Base-by-base conservation (phyloP, 768 basidiomycete species). In the Tremella fuciformis region DNA sequence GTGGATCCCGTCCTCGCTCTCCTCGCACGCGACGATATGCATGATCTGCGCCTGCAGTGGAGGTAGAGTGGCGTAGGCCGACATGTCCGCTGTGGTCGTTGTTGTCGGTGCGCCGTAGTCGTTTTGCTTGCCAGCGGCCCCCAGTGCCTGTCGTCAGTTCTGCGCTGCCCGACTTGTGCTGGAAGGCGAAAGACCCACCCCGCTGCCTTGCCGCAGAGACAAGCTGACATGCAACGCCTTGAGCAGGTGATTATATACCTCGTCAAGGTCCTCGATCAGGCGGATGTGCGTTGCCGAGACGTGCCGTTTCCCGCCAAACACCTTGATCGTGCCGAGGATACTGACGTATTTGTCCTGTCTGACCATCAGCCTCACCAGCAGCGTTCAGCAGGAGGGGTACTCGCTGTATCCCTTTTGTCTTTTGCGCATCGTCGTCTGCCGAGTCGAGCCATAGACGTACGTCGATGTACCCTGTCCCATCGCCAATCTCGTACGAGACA, bases 311-410 rank as follows among this genome's bases (percentile, higher is more conserved):
- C 82, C 84, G 38, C 84, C 83, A 74, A 94, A 96, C 13, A 80
- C 82, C 76, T 94, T 94, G 60, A 98, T 78, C 13, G 80, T 80
- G 11, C 94, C 94, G 26, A 88, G 83, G 46, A 93, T 84, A 15
- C 88, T 85, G 38, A 92, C 86, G 73, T 87, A 91, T 41, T 80
- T 80, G n/a, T 84, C 82, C 74, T 87, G 86, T 52, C 90, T 93
- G 69, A 8, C 3, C 16, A 34, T 53, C 51, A 58, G 56, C 61
- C n/a, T n/a, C n/a, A n/a, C n/a, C 15, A n/a, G 25, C 16, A 11
- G 19, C 16, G 34, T 6, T 39, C 29, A 25, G 57, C 21, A n/a
- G 26, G 29, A 13, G n/a, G 13, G 39, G 38, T 1, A 72, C 77
- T 70, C 57, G 76, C 77, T 72, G 71, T 39, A 79, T 69, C 1